Percentiles rank a stretch among this genome's conserved stretches.
Evolutionary conservation across 306 rosid genomes (phyloP).

Genomic region (cucumber (Cucumis sativus)): Cucumber_9930_V3 NC_026660.2:27427501-27428000

Average conservation of each 20-base stretch:
- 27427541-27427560: constrained; percentile 10
- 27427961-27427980: constrained; percentile 14
- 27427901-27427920: constrained; percentile 16
- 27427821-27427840: constrained; percentile 16
- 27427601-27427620: constrained; percentile 4
- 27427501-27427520: constrained; percentile 1
- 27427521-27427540: constrained; percentile 10
- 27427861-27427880: constrained; percentile 16
- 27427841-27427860: constrained; percentile 7
- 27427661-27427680: constrained; percentile 19
- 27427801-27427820: constrained; percentile 14
- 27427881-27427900: constrained; percentile 14
- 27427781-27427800: constrained; percentile 11
- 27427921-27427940: constrained; percentile 19
- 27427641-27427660: constrained; percentile 14
- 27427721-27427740: constrained; percentile 16
- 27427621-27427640: constrained; percentile 15
- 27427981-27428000: constrained; percentile 16
- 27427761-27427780: constrained; percentile 10
- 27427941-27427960: constrained; percentile 21
- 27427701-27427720: constrained; percentile 16
- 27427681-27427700: constrained; percentile 17
- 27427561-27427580: constrained; percentile 17
- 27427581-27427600: constrained; percentile 17
- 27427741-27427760: constrained; percentile 16